Evolutionary conservation across 441 rosid genomes (phyloP).

Genomic region (Croton setiger): DNA sequence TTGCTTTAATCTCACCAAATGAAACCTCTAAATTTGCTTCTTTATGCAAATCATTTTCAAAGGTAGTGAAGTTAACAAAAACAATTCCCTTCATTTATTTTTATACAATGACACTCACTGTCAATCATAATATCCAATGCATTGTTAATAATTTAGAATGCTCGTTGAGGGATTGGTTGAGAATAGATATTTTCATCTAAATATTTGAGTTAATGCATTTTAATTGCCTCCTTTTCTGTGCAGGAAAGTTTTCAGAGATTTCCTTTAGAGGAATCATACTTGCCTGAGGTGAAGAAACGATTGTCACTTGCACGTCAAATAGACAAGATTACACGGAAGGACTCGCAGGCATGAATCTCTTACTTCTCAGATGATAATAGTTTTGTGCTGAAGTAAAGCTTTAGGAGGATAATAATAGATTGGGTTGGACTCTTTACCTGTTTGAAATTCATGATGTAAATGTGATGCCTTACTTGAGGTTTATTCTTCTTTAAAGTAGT

Average conservation of each 20-base stretch:
- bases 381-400: neutral
- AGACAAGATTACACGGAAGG: conserved; percentile 69
- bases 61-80: conserved; percentile 42
- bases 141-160: conserved; percentile 1
- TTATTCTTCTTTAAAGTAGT: neutral
- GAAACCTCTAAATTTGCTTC: conserved; percentile 84
- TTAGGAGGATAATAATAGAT: neutral
- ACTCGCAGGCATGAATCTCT: conserved; percentile 62
- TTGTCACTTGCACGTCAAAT: conserved; percentile 93
- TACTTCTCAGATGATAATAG: neutral
- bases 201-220: conserved; percentile 5
- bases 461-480: neutral
- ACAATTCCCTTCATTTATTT: no score
- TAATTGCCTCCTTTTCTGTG: conserved; percentile 9
- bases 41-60: conserved; percentile 85
- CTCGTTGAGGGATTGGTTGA: neutral
- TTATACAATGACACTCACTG: no score
- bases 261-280: conserved; percentile 85
- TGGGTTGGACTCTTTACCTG: neutral
- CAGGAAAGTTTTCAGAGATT: conserved; percentile 84
- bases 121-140: neutral
- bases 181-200: neutral
- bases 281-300: conserved; percentile 83
- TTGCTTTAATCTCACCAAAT: conserved; percentile 75
- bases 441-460: neutral